phyloP scores from a whole-genome alignment of 192 early-diverging fungal species.

The Podila epigama region DNA sequence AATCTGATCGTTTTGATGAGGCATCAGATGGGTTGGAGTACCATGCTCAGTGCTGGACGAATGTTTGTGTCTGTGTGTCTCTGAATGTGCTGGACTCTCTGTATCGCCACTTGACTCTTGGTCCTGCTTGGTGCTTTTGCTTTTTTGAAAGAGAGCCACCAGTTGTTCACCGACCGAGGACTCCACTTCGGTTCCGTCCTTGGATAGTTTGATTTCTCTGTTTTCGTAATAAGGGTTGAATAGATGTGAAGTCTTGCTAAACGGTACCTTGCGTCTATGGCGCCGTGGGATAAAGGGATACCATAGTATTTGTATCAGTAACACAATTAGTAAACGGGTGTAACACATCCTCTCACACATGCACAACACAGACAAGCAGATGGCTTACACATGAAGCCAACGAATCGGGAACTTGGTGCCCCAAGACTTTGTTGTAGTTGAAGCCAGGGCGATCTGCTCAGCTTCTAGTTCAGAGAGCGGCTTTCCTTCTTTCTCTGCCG shows the following conservation, averaged over 20 bases:
- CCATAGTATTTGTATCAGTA: background rate
- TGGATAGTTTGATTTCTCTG: conserved; percentile 57
- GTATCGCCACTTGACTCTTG: conserved; percentile 8
- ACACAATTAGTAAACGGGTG: background rate
- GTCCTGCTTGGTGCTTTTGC: conserved; percentile 7
- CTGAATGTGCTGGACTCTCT: conserved; percentile 21
- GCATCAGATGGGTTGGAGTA: background rate
- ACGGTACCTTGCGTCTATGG: conserved; percentile 57
- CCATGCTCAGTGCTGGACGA: conserved; percentile 27
- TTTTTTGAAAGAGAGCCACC: conserved; percentile 44
- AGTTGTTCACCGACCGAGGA: conserved; percentile 50
- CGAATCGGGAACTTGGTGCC: conserved; percentile 52
- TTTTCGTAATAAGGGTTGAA: conserved; percentile 56
- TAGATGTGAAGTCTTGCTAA: conserved; percentile 51
- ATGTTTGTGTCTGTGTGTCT: conserved; percentile 16
- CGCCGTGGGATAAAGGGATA: too few species aligned
- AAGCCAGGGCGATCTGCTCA: conserved; percentile 34
- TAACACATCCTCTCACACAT: background rate
- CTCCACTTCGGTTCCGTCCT: conserved; percentile 59
- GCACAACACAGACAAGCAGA: background rate
- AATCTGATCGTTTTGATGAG: too few species aligned
- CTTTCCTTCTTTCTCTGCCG: conserved; percentile 28
- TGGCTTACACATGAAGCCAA: conserved; percentile 59
- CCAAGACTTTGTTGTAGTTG: conserved; percentile 56
- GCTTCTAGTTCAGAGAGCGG: conserved; percentile 45